Conservation (phyloP, 768 basidiomycete genomes). For the Candolleomyces aberdarensis region DNA sequence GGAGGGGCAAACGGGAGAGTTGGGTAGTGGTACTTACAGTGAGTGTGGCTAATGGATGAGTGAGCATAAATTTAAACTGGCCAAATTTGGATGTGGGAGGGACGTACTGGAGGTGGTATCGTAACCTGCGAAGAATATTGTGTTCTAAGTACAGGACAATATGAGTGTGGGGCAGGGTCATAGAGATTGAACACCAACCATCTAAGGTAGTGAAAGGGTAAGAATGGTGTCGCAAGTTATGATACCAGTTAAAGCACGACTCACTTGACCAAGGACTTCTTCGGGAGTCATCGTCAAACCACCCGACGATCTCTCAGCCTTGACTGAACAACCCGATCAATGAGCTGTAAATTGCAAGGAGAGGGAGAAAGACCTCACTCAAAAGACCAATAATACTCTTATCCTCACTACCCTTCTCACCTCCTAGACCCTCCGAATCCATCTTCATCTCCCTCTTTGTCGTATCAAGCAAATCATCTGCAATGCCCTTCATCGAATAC, state of each 20-base stretch:
- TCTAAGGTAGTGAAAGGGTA: slow-evolving; percentile 1
- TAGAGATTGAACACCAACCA: too few relatives aligned
- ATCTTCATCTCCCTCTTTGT: slow-evolving; percentile 31
- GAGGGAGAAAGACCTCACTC: slow-evolving; percentile 16
- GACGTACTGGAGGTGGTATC: slow-evolving; percentile 50
- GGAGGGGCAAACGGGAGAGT: neutral
- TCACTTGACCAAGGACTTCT: slow-evolving; percentile 35
- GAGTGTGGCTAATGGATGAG: slow-evolving; percentile 27
- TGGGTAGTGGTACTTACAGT: slow-evolving; percentile 22
- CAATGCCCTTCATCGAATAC: slow-evolving; percentile 35
- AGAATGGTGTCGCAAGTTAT: neutral
- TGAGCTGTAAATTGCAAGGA: neutral
- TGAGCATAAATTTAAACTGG: neutral
- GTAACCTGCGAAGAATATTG: slow-evolving; percentile 34
- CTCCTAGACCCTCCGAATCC: neutral
- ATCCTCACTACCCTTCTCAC: slow-evolving; percentile 22
- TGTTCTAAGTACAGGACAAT: neutral
- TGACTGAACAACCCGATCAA: slow-evolving; percentile 20
- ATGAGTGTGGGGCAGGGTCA: too few relatives aligned
- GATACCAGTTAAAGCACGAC: neutral
- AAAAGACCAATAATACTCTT: slow-evolving; percentile 39
- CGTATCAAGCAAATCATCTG: slow-evolving; percentile 33
- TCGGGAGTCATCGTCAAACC: slow-evolving; percentile 31
- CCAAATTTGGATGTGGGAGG: neutral
- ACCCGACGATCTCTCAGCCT: slow-evolving; percentile 27